A percentile compares a stretch with the other conserved stretches of the same genome.
Conservation (phyloP, 129 eudicot genomes). For the Ambrosia artemisiifolia region DNA sequence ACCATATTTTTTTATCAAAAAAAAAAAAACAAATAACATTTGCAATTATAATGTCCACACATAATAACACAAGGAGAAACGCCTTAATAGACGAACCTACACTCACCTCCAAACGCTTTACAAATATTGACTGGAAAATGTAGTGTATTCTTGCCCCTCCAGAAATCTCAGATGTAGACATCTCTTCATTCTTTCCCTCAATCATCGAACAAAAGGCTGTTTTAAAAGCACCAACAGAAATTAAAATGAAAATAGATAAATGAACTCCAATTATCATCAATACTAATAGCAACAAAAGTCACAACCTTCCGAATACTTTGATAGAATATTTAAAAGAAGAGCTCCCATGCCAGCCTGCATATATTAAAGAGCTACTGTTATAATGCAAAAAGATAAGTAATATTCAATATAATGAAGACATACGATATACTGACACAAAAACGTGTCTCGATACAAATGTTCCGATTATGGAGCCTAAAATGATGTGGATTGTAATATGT, state of each 20-base stretch:
- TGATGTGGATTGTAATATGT: not conserved
- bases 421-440: not conserved
- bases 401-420: not conserved
- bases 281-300: not conserved
- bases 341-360: constrained; percentile 90
- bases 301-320: constrained; percentile 86
- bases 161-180: constrained; percentile 90
- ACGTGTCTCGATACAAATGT: not conserved
- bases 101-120: constrained; percentile 93
- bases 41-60: not conserved
- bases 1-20: not conserved
- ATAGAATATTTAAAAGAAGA: constrained; percentile 80
- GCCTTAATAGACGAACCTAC: not conserved
- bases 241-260: not conserved
- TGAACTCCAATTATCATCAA: not conserved
- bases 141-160: constrained; percentile 97
- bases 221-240: constrained; percentile 13
- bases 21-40: no score
- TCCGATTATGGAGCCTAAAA: not conserved
- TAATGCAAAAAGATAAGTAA: not conserved
- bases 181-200: constrained; percentile 95
- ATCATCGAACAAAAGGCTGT: constrained; percentile 89
- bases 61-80: not conserved
- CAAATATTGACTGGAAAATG: constrained; percentile 88
- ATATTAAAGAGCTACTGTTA: not conserved